A percentile compares a stretch with the other conserved stretches of the same genome.
Conservation (phyloP, 2,329 filamentous ascomycete species). For the Fonsecaea pedrosoi region DNA sequence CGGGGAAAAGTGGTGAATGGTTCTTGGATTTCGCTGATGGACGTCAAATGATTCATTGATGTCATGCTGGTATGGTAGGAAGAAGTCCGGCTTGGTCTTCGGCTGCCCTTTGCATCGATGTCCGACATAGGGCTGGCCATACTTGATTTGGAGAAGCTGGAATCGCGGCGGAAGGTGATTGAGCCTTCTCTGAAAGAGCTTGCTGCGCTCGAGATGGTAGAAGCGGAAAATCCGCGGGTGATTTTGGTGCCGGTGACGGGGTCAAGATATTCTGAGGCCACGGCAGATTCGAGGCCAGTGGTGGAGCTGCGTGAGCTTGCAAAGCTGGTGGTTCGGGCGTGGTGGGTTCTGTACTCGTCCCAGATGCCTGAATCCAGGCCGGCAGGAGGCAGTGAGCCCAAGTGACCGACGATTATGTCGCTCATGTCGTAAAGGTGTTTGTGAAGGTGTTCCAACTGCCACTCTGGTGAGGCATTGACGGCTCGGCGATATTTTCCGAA, state of each 20-base stretch:
- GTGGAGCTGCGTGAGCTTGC: slow-evolving; percentile 29
- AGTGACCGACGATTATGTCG: slow-evolving; percentile 26
- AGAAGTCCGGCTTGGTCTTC: slow-evolving; percentile 20
- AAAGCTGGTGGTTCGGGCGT: slow-evolving; percentile 27
- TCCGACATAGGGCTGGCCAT: slow-evolving; percentile 20
- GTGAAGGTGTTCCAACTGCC: slow-evolving; percentile 33
- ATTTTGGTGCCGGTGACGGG: slow-evolving; percentile 37
- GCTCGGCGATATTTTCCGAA: slow-evolving; percentile 38
- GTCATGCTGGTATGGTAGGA: slow-evolving; percentile 24
- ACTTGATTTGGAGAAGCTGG: slow-evolving; percentile 28
- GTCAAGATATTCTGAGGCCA: slow-evolving; percentile 26
- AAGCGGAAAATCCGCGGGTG: slow-evolving; percentile 34
- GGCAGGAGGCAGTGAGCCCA: slow-evolving; percentile 30
- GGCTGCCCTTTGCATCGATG: slow-evolving; percentile 18
- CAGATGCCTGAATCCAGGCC: slow-evolving; percentile 32
- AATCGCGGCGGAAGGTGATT: slow-evolving; percentile 21
- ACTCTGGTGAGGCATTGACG: slow-evolving; percentile 34
- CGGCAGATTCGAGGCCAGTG: slow-evolving; percentile 6
- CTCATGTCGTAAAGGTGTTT: slow-evolving; percentile 27
- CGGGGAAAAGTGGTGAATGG: background rate
- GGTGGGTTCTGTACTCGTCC: slow-evolving; percentile 26
- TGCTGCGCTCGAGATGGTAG: slow-evolving; percentile 29
- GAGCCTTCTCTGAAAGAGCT: slow-evolving; percentile 34
- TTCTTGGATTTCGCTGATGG: slow-evolving; percentile 32
- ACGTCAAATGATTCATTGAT: slow-evolving; percentile 27